phyloP scores from a whole-genome alignment of 495 filamentous ascomycete genomes.

The Penicillium taxi region DNA sequence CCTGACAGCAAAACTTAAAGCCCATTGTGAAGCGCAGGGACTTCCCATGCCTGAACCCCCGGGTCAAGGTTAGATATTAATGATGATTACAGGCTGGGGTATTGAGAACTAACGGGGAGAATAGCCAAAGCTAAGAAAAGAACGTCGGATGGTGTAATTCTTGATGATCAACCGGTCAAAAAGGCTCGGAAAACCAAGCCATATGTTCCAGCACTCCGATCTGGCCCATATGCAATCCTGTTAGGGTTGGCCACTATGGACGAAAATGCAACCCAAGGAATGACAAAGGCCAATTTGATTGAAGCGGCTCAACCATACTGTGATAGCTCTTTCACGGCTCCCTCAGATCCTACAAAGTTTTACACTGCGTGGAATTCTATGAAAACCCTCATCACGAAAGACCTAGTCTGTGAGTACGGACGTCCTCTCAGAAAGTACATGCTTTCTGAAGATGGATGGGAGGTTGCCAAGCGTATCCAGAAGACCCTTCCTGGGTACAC shows the following conservation, averaged over 20 bases:
- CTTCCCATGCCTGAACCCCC: conserved; percentile 60
- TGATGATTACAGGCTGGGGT: too few relatives aligned
- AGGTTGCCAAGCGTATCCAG: conserved; percentile 62
- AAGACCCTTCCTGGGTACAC: conserved; percentile 31
- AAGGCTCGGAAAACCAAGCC: conserved; percentile 55
- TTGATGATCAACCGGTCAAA: conserved; percentile 45
- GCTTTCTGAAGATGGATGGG: conserved; percentile 73
- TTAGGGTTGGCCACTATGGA: conserved; percentile 55
- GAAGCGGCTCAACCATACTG: conserved; percentile 64
- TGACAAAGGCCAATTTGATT: conserved; percentile 64
- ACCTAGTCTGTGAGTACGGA: conserved; percentile 65
- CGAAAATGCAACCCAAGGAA: conserved; percentile 44
- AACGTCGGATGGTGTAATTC: conserved; percentile 33
- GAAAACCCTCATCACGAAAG: conserved; percentile 67
- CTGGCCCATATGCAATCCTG: conserved; percentile 68
- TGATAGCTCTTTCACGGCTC: conserved; percentile 66
- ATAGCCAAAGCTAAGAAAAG: conserved; percentile 30
- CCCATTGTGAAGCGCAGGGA: conserved; percentile 60
- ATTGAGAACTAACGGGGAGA: too few relatives aligned
- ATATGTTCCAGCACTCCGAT: conserved; percentile 65
- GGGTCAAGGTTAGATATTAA: conserved; percentile 24
- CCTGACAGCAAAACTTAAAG: conserved; percentile 59
- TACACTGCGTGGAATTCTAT: conserved; percentile 85
- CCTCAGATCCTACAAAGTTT: conserved; percentile 57
- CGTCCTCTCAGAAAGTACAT: conserved; percentile 60